These are phyloP conservation scores for Cystobasidiopsis lactophilus DNA, from an alignment of 768 basidiomycete species.

Conservation along the genomic window DNA sequence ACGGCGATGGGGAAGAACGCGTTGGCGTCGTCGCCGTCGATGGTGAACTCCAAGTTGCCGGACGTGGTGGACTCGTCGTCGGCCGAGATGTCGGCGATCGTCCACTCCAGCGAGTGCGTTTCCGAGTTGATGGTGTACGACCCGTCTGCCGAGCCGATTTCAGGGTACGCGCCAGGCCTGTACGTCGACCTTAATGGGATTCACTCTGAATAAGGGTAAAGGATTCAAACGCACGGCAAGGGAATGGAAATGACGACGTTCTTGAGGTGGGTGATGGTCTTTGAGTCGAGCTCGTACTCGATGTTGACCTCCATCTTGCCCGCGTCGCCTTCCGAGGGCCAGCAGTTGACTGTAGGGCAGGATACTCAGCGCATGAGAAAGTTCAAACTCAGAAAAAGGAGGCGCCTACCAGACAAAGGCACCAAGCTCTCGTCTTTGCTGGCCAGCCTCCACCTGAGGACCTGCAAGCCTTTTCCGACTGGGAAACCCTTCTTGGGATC, in stretches of 20 bases:
- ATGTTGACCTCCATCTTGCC: slow-evolving; percentile 89
- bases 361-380: slow-evolving; percentile 1
- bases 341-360: slow-evolving; percentile 56
- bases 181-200: slow-evolving; percentile 28
- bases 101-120: slow-evolving; percentile 68
- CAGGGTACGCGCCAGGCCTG: slow-evolving; percentile 53
- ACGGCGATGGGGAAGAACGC: slow-evolving; percentile 85
- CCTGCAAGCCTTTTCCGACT: slow-evolving; percentile 56
- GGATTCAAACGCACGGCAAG: slow-evolving; percentile 32
- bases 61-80: slow-evolving; percentile 37
- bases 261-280: slow-evolving; percentile 52
- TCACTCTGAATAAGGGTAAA: slow-evolving; percentile 12
- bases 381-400: not conserved
- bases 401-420: slow-evolving; percentile 59
- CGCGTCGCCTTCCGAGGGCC: slow-evolving; percentile 79
- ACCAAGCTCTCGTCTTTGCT: slow-evolving; percentile 80
- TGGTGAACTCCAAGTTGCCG: slow-evolving; percentile 76
- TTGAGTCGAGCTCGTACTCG: slow-evolving; percentile 63
- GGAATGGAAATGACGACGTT: slow-evolving; percentile 80
- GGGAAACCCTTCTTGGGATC: slow-evolving; percentile 66
- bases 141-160: slow-evolving; percentile 40
- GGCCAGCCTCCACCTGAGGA: slow-evolving; percentile 77
- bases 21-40: slow-evolving; percentile 57
- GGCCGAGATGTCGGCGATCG: slow-evolving; percentile 42
- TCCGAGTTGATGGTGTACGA: slow-evolving; percentile 58